These are phyloP conservation scores for Capsicum baccatum DNA, from an alignment of 257 asterid genomes.

Conservation along the genomic window DNA sequence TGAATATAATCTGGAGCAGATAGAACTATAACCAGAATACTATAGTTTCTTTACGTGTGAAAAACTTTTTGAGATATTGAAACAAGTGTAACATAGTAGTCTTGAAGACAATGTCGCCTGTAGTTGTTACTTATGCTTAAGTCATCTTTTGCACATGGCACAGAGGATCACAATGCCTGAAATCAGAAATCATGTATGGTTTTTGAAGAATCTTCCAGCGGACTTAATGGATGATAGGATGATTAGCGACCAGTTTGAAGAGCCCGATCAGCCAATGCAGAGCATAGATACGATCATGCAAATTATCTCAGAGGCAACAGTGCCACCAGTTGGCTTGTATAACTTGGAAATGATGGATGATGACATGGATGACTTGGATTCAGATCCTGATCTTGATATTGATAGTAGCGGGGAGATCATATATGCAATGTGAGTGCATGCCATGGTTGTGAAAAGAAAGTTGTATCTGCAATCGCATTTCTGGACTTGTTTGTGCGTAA, in stretches of 20 bases:
- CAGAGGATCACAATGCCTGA: slow-evolving; percentile 91
- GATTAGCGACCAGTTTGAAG: slow-evolving; percentile 67
- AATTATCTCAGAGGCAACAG: slow-evolving; percentile 88
- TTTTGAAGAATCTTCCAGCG: slow-evolving; percentile 84
- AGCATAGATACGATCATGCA: slow-evolving; percentile 84
- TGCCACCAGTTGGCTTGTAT: slow-evolving; percentile 77
- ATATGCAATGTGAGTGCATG: slow-evolving; percentile 65
- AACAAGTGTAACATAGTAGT: not conserved
- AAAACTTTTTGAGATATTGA: slow-evolving; percentile 14
- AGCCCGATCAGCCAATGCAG: slow-evolving; percentile 95
- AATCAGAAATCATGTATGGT: slow-evolving; percentile 78
- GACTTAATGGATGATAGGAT: slow-evolving; percentile 80
- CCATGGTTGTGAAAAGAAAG: slow-evolving; percentile 1
- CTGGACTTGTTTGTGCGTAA: slow-evolving; percentile 7
- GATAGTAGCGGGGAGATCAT: slow-evolving; percentile 99
- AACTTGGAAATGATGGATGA: slow-evolving; percentile 83
- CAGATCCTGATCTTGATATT: slow-evolving; percentile 88
- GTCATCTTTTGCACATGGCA: slow-evolving; percentile 22
- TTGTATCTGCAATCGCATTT: not conserved
- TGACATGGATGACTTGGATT: slow-evolving; percentile 85
- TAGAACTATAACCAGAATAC: not conserved
- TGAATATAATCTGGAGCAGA: not conserved
- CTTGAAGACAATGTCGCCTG: not conserved
- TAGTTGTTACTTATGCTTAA: slow-evolving; percentile 17
- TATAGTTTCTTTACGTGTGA: not conserved